Base-by-base conservation (phyloP, 352 stramenopile genomes). In the Pythium rishiriense region DNA sequence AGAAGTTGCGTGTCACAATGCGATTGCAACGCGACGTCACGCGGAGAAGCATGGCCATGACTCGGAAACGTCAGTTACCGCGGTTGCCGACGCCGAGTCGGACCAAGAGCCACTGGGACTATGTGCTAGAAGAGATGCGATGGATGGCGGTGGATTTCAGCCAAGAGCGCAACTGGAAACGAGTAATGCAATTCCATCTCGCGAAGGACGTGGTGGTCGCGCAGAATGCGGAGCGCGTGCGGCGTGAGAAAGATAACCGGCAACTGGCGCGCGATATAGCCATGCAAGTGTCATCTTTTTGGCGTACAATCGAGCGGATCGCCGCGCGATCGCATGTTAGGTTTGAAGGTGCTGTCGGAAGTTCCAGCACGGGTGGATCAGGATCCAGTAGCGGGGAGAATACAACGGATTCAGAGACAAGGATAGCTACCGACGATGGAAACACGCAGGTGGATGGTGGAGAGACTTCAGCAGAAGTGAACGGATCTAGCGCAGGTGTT, bases 101-200 rank as follows among this genome's bases (percentile, higher is more conserved):
- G 15, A 54, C 62, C 4, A 87, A 89, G 46, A 81, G 83, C 29
- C 93, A 98, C 46, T 98, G 94, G 94, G 96, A 99, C 66, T 88
- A 79, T 46, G 46, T 99, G 7, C 70, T 99, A 9, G 87, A 98
- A 35, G 97, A 99, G 74, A 99, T 99, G 97, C 77, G 85, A 64
- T 99, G 97, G 93, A 91, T 99, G 81, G 91, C 96, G 25, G 91
- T 85, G 5, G 97, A 99, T 81, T 99, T 99, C 78, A 81, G 91
- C 29, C 90, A 98, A 70, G 97, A 99, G 72, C 81, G 96, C 6
- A 98, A 99, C 69, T 99, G 96, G 95, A 99, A 99, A 48, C 76
- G 74, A 14, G 82, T 85, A 31, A 57, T 85, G 45, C 84, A 90
- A 55, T 78, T 68, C 21, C 87, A 84, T 35, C 33, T 94, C 12